Base-by-base conservation (phyloP, 352 stramenopile genomes). In the Phytophthora pinifolia region DNA sequence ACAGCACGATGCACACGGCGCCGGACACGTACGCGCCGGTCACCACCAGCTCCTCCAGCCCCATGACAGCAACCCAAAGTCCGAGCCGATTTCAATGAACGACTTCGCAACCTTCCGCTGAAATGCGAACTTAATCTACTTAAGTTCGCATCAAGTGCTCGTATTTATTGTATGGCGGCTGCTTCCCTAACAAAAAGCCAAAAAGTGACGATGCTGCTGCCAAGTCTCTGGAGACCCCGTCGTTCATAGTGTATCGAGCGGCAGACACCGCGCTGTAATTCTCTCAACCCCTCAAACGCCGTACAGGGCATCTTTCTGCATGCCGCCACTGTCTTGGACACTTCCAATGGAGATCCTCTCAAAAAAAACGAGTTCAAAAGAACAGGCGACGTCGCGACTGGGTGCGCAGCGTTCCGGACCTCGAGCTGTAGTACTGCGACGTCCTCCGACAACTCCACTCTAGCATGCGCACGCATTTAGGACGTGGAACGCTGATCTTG, bases 1-100 rank as follows among this genome's bases (percentile, higher is more conserved):
- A 79, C n/a, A 92, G 82, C 47, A 92, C 74, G 64, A 92, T 92
- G 59, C 76, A 83, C 35, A 92, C 76, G 0, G 82, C 82, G 14
- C 82, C 82, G 1, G 76, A 81, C 9, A 92, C 69, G 67, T 92
- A 92, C 39, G 75, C 77, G 48, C 65, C 68, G 50, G 74, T 84
- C 57, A 88, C 64, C 6, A 84, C 61, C 45, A 85, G 56, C 64
- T 86, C 76, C 18, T 72, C 65, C 38, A 68, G 50, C n/a, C 46
- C 37, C 72, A 75, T 81, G 31, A 10, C 41, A 41, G 22, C 22
- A 27, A 27, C 22, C 33, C 31, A 20, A 36, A 25, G 25, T 33
- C 13, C 22, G 6, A 22, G n/a, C 44, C 14, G 9, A 9, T 5
- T 47, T 43, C 32, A 29, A 38, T 39, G 14, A 17, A 47, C 35